phyloP scores from a whole-genome alignment of 2,329 filamentous ascomycete genomes.

The Dryadomyces quercivorus region DNA sequence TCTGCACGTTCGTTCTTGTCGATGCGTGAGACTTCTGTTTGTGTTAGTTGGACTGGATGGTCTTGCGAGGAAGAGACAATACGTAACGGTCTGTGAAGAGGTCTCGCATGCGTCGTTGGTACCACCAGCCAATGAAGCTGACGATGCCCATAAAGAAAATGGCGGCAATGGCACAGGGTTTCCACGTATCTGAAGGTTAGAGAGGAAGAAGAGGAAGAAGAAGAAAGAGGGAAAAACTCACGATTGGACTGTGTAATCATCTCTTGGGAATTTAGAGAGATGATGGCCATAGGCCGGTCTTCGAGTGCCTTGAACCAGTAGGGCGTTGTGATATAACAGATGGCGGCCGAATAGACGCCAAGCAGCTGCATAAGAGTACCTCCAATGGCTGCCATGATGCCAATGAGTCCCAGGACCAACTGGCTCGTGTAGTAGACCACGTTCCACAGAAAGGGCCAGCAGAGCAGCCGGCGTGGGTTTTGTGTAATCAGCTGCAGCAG shows the following conservation, averaged over 20 bases:
- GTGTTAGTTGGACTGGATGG: neutral
- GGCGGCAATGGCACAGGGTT: conserved; percentile 13
- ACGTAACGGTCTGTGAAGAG: conserved; percentile 11
- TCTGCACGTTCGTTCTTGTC: conserved; percentile 6
- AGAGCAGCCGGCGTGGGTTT: neutral
- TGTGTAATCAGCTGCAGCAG: neutral
- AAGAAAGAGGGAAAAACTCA: too few relatives aligned
- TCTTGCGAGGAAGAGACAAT: neutral
- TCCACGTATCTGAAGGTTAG: too few relatives aligned
- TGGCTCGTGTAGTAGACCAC: conserved; percentile 10
- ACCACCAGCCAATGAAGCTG: conserved; percentile 17
- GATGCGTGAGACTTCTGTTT: conserved; percentile 6
- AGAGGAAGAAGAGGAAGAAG: too few relatives aligned
- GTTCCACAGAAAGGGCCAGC: conserved; percentile 12
- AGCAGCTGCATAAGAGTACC: conserved; percentile 17
- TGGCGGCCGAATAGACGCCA: conserved; percentile 14
- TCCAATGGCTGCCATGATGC: conserved; percentile 25
- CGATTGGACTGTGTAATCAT: conserved; percentile 10
- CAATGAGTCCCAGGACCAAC: conserved; percentile 19
- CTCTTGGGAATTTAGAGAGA: conserved; percentile 11
- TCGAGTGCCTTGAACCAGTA: conserved; percentile 12
- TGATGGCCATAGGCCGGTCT: conserved; percentile 5
- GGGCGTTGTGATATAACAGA: conserved; percentile 11
- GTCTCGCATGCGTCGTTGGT: conserved; percentile 16
- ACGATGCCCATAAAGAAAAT: conserved; percentile 16